Evolutionary conservation across 371 early-diverging fungal species (phyloP), one percentile per base, ranked within the genome.

Genomic region (Mortierella sp.): DNA sequence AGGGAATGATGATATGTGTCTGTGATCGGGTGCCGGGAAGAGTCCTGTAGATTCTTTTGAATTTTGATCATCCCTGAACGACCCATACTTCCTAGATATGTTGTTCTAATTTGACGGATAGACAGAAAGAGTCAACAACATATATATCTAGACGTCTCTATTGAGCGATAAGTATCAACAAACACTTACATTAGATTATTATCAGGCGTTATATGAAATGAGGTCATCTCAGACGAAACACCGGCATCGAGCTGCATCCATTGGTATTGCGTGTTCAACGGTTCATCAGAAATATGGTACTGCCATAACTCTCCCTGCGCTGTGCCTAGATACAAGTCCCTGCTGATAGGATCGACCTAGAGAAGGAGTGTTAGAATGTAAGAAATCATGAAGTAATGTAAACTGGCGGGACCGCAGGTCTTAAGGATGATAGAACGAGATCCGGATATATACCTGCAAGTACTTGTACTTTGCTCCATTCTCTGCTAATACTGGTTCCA

Each of bases 151-250:
- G n/a, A n/a, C n/a, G n/a, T n/a, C n/a, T n/a, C n/a, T n/a, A n/a
- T n/a, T n/a, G n/a, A n/a, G 1, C 37, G 11, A 4, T 34, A 34
- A 34, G 2, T n/a, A 2, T 34, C 11, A 34, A 34, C 2, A 42
- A 19, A 12, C 12, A 15, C 69, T 37, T 76, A 76, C 78, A 76
- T 34, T n/a, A 70, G 12, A 32, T 53, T 52, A 27, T 70, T 43
- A 12, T 76, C 66, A 4, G 44, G 23, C 5, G 62, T 69, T 17
- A 51, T 26, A 50, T 76, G 70, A 19, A 76, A 32, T n/a, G 78
- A 76, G 0, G 78, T 70, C 23, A 68, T 24, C 9, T 66, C 56
- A 1, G 73, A 70, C 0, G 60, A 34, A 4, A 42, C 67, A 8
- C 48, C 49, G 8, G 41, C 24, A 24, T 32, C 21, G 11, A 55